Evolutionary conservation across 129 eudicot species (phyloP).

Genomic region (Rutidosis leptorrhynchoides): DNA sequence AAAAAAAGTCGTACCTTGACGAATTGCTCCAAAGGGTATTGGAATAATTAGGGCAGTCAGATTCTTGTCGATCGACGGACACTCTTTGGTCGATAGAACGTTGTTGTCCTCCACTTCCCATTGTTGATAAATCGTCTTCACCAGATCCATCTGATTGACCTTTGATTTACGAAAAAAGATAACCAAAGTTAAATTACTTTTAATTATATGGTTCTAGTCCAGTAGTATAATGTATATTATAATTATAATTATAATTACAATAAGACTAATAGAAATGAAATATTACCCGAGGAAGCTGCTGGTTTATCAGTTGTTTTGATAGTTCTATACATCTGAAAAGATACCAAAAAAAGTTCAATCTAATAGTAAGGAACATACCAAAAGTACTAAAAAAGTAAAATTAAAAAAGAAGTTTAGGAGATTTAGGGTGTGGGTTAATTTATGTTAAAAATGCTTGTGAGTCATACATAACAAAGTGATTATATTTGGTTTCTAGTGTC

Average conservation of each 20-base stretch:
- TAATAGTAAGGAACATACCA: constrained; percentile 1
- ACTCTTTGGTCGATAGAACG: constrained; percentile 48
- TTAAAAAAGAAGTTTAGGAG: constrained; percentile 1
- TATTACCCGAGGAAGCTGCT: constrained; percentile 82
- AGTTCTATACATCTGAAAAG: constrained; percentile 80
- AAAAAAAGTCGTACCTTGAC: constrained; percentile 45
- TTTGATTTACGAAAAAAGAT: not conserved
- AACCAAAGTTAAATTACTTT: not conserved
- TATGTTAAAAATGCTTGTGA: constrained; percentile 16
- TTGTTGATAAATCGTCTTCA: constrained; percentile 70
- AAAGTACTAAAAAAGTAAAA: not conserved
- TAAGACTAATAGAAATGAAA: constrained; percentile 14
- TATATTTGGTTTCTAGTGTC: constrained; percentile 36
- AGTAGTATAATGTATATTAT: not conserved
- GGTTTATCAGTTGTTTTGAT: constrained; percentile 90
- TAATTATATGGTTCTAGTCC: not conserved
- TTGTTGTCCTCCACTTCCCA: constrained; percentile 46
- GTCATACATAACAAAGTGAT: constrained; percentile 26
- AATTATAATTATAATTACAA: too few relatives aligned
- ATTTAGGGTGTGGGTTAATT: not conserved
- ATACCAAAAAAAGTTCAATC: constrained; percentile 3
- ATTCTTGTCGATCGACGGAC: constrained; percentile 44
- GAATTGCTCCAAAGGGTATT: constrained; percentile 71
- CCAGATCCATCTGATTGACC: constrained; percentile 89
- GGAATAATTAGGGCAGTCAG: constrained; percentile 47